Evolutionary conservation across 2,329 filamentous ascomycete species (phyloP).

Genomic region (Coccinonectria pachysandricola): DNA sequence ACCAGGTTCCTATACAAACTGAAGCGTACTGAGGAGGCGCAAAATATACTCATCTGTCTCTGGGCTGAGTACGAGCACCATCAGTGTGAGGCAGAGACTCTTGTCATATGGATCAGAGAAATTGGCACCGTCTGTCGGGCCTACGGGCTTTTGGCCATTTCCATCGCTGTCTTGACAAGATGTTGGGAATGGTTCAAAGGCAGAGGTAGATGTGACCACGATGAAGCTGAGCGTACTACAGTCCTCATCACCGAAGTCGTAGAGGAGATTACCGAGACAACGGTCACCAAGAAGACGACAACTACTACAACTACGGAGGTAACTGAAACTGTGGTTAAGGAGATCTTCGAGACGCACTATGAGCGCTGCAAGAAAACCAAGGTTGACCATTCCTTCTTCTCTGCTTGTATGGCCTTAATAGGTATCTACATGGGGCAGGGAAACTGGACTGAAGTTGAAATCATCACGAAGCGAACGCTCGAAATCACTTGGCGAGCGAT

Average conservation of each 20-base stretch:
- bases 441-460: slow-evolving; percentile 27
- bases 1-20: slow-evolving; percentile 22
- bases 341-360: slow-evolving; percentile 27
- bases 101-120: slow-evolving; percentile 26
- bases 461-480: slow-evolving; percentile 24
- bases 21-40: slow-evolving; percentile 25
- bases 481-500: slow-evolving; percentile 30
- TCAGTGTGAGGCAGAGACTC: slow-evolving; percentile 20
- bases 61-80: slow-evolving; percentile 31
- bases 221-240: slow-evolving; percentile 25
- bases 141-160: slow-evolving; percentile 24
- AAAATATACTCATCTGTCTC: slow-evolving; percentile 28
- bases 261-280: slow-evolving; percentile 28
- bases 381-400: slow-evolving; percentile 25
- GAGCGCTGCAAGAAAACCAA: slow-evolving; percentile 24
- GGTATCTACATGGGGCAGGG: slow-evolving; percentile 21
- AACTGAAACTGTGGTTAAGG: slow-evolving; percentile 24
- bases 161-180: slow-evolving; percentile 25
- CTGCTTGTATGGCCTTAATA: slow-evolving; percentile 24
- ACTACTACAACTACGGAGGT: slow-evolving; percentile 18
- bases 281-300: slow-evolving; percentile 22
- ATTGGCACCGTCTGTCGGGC: slow-evolving; percentile 23
- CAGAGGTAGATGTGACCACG: slow-evolving; percentile 19
- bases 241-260: slow-evolving; percentile 29
- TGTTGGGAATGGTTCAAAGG: slow-evolving; percentile 30